Base-by-base conservation (phyloP, 371 early-diverging fungal species). In the Apophysomyces ossiformis region DNA sequence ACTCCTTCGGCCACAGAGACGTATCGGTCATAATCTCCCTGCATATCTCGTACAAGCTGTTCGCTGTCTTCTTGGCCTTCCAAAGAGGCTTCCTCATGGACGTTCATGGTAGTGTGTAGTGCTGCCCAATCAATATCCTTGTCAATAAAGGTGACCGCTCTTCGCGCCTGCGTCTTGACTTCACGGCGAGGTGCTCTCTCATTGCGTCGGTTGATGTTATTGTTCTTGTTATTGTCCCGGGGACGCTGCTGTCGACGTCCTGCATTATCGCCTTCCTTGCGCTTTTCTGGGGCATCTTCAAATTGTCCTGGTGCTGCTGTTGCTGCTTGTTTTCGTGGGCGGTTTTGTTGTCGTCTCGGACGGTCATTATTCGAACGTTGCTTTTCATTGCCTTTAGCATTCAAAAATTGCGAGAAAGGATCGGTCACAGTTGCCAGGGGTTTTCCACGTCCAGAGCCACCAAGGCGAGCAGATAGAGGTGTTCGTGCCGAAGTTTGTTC, bases 101-200 rank as follows among this genome's bases (percentile, higher is more conserved):
- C 37, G 35, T 35, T 38, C 16, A 38, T 50, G 26, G 64, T 50
- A 5, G 71, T 47, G 8, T 66, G 62, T 32, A 75, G 64, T 7
- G 76, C 68, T 45, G 73, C 45, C 81, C 81, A 81, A 54, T 81
- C 81, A 47, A 81, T 74, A 37, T 81, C 81, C 63, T 76, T 76
- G 58, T 78, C 76, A 47, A 81, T 78, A 39, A 81, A 81, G 8
- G 77, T 73, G 26, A 73, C 71, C 36, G 76, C 78, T 62, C 78
- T 71, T 37, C 74, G 72, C 41, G 67, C 37, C 18, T 43, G 63
- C 39, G 36, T 16, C 45, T 46, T 39, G 2, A 21, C 59, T 16
- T 13, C 21, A 21, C 18, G 47, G 60, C 59, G 44, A 54, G 50
- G 12, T 26, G 21, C 5, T 36, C 44, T 21, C 37, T 46, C 47